Base-by-base conservation (phyloP, 1,139 yeast species). In the Candida tropicalis region DNA sequence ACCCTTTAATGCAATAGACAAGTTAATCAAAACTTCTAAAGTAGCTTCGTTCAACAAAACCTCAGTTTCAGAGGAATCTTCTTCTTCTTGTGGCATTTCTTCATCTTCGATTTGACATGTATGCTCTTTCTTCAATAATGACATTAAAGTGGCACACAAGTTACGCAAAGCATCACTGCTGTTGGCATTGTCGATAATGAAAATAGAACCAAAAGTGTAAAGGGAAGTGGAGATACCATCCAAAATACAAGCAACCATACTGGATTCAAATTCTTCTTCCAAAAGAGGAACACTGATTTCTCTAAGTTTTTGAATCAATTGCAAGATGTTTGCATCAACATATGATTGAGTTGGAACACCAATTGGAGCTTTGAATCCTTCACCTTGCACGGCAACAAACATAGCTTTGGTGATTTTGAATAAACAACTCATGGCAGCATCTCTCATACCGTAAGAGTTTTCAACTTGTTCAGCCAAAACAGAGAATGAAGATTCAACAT, bases 381-480 rank as follows among this genome's bases (percentile, higher is more conserved):
- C 73, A 41, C 77, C 80, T 49, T 76, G 67, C 46, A 76, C 71
- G 40, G 82, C 77, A 45, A 78, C 73, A 65, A 82, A 79, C 76
- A 87, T 78, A 32, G 96, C 86, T 56, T 77, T 78, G 47, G 83
- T 84, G 54, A 91, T 80, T 58, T 83, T 86, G 95, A 97, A 91
- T 62, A 91, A 73, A 41, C 93, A 79, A 46, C 77, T 73, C 65
- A 91, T 70, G 39, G 97, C 91, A 47, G 95, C 83, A 68, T 87
- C 95, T 63, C 97, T 83, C 75, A 91, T 82, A 60, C 96, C 97
- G 59, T 87, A 89, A 42, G 96, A 89, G 62, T 86, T 91, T 51
- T 83, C 89, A 49, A 85, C 79, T 67, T 87, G 93, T 48, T 84
- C 87, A 41, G 76, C 69, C 55, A 93, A 76, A 26, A 80, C 76